Evolutionary conservation across 345 rosid species (phyloP).

Genomic region (Melastoma malabathricum): DNA sequence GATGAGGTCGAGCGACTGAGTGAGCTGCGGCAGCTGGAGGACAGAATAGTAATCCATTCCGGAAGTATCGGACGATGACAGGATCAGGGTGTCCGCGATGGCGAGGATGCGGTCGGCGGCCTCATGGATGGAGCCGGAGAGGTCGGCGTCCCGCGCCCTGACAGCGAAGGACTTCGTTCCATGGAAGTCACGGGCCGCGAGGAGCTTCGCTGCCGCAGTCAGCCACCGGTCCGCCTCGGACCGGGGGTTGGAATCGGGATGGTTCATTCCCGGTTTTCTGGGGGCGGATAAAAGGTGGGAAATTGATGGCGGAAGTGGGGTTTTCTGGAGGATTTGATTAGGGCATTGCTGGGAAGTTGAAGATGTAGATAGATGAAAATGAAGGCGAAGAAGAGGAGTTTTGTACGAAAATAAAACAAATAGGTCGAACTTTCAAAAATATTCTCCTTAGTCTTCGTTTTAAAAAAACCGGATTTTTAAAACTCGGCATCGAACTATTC

Average conservation of each 20-base stretch:
- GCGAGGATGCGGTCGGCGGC: conserved; percentile 62
- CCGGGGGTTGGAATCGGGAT: conserved; percentile 1
- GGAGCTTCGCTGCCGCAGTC: conserved; percentile 70
- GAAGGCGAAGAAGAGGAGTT: no score
- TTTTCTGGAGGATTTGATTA: no score
- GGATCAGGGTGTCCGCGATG: conserved; percentile 56
- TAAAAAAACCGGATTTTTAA: no score
- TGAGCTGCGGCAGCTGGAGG: conserved; percentile 55
- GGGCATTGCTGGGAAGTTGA: no score
- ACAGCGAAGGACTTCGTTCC: conserved; percentile 72
- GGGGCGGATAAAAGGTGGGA: no score
- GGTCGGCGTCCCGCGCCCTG: conserved; percentile 73
- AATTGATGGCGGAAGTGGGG: no score
- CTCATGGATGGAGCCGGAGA: conserved; percentile 24
- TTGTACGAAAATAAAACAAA: no score
- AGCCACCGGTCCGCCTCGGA: conserved; percentile 80
- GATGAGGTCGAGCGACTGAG: conserved; percentile 51
- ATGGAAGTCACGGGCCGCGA: conserved; percentile 56
- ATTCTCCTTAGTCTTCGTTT: no score
- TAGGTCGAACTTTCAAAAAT: no score
- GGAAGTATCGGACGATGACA: conserved; percentile 25
- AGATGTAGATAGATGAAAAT: no score
- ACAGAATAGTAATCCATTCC: conserved; percentile 14
- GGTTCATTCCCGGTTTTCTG: no score
- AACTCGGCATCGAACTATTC: no score